These are phyloP conservation scores for Xerocomellus amylosporus DNA, from an alignment of 768 basidiomycete genomes.

Conservation along the genomic window DNA sequence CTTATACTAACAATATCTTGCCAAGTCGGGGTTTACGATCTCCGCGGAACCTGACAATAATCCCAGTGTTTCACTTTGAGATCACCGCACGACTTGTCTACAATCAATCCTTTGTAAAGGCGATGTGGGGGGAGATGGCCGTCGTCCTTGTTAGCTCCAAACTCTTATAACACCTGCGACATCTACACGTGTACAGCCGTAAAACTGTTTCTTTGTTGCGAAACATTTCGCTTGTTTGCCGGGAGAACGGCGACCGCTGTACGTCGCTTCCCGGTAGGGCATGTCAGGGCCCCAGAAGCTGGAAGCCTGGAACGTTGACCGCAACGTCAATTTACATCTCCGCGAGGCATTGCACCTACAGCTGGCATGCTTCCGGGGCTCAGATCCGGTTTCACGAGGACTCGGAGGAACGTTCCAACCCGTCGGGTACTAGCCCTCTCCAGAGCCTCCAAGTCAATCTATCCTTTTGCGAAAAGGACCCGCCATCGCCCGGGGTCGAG, in stretches of 20 bases:
- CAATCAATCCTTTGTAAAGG: neutral
- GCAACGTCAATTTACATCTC: neutral
- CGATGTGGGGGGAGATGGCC: neutral
- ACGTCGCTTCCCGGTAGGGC: neutral
- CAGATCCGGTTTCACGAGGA: too few species aligned
- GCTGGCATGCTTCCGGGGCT: too few species aligned
- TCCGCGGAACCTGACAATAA: conserved; percentile 9
- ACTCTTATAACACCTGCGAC: too few species aligned
- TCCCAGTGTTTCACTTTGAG: conserved; percentile 12
- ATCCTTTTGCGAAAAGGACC: too few species aligned
- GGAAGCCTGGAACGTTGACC: neutral
- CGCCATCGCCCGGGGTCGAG: too few species aligned
- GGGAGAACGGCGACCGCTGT: neutral
- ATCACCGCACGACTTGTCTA: neutral
- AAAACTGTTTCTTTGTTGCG: neutral
- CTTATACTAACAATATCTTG: conserved; percentile 4
- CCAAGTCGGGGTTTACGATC: conserved; percentile 1
- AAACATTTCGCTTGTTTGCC: neutral
- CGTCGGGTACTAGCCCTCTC: too few species aligned
- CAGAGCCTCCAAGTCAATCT: too few species aligned
- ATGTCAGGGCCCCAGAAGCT: neutral
- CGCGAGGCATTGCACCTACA: neutral
- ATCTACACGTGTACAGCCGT: neutral
- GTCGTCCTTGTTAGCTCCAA: too few species aligned
- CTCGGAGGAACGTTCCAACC: too few species aligned